Percentiles rank a stretch among this genome's conserved stretches.
phyloP scores from a whole-genome alignment of 2,329 filamentous ascomycete genomes.

The Metarhizium guizhouense region DNA sequence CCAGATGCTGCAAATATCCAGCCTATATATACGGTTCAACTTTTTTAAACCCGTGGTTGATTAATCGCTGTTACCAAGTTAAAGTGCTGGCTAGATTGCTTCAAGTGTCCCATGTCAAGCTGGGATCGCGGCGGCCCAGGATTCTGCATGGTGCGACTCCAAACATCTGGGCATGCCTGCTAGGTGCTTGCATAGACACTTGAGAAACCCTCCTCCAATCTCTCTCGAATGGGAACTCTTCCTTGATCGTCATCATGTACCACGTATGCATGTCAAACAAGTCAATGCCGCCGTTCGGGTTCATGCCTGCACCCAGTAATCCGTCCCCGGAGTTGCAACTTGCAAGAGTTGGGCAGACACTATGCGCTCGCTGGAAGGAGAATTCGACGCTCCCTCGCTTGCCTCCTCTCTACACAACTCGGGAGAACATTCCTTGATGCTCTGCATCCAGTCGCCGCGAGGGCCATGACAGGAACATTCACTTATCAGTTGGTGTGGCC shows the following conservation, averaged over 20 bases:
- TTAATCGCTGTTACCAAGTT: too few relatives aligned
- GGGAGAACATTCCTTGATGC: background rate
- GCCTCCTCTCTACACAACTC: background rate
- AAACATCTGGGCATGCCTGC: background rate
- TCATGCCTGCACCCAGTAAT: background rate
- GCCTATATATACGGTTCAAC: too few relatives aligned
- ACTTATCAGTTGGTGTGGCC: background rate
- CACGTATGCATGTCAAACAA: background rate
- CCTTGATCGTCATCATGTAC: too few relatives aligned
- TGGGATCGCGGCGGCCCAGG: background rate
- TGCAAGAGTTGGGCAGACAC: too few relatives aligned
- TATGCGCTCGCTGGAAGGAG: too few relatives aligned
- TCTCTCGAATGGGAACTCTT: background rate
- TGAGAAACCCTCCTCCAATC: background rate
- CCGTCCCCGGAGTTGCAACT: background rate
- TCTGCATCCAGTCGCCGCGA: too few relatives aligned
- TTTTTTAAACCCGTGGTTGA: too few relatives aligned
- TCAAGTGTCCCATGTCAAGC: background rate
- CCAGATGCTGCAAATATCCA: too few relatives aligned
- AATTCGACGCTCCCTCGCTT: background rate
- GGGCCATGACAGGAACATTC: too few relatives aligned
- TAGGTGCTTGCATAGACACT: background rate
- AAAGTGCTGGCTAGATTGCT: too few relatives aligned
- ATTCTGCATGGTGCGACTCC: background rate
- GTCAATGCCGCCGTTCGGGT: background rate